These are phyloP conservation scores for Salicornia ramosissima DNA, from an alignment of 148 eudicot species.

Conservation along the genomic window DNA sequence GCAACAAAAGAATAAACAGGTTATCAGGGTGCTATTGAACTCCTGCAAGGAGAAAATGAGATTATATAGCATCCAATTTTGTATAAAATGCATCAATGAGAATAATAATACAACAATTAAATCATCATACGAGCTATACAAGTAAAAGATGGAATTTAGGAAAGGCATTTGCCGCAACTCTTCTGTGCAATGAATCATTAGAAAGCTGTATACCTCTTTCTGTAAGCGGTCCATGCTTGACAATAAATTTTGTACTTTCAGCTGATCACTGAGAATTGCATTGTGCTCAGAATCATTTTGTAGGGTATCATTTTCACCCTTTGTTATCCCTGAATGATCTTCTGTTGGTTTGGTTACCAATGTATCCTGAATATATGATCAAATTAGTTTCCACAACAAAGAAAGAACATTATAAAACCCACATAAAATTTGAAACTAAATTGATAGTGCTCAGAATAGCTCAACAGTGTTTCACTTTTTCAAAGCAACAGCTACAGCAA, in stretches of 20 bases:
- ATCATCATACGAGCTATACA: too few species aligned
- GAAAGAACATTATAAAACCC: not conserved
- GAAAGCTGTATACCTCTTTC: slow-evolving; percentile 58
- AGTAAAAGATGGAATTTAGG: too few species aligned
- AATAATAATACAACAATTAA: not conserved
- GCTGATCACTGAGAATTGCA: slow-evolving; percentile 35
- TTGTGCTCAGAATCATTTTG: slow-evolving; percentile 29
- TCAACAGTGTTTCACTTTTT: not conserved
- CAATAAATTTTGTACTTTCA: slow-evolving; percentile 43
- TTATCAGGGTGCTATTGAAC: too few species aligned
- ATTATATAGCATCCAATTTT: too few species aligned
- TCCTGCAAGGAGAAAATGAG: not conserved
- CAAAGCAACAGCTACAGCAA: not conserved
- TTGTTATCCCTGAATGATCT: slow-evolving; percentile 27
- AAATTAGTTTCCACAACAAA: not conserved
- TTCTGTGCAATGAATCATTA: not conserved
- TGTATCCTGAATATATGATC: slow-evolving; percentile 35
- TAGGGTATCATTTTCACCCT: slow-evolving; percentile 18
- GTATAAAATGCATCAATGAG: not conserved
- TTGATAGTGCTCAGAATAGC: not conserved
- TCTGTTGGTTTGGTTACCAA: slow-evolving; percentile 25
- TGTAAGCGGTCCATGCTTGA: slow-evolving; percentile 79
- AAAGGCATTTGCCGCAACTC: not conserved
- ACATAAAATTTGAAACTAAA: not conserved
- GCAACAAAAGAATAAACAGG: slow-evolving; percentile 21